Conservation (phyloP, 192 early-diverging fungal genomes). For the Phycomyces nitens region DNA sequence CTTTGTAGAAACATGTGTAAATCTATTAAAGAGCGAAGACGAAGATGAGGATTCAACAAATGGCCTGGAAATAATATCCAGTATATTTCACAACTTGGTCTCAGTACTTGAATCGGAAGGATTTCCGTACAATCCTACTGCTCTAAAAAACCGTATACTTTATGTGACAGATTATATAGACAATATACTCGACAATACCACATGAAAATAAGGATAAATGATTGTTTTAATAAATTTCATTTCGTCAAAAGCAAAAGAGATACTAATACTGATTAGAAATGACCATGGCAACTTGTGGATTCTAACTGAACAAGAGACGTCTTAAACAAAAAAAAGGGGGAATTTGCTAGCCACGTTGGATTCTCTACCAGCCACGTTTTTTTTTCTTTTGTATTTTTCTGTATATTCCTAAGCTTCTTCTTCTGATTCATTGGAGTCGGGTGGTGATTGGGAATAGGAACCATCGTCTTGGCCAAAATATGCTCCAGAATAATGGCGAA, state of each 20-base stretch:
- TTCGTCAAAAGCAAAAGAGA: too few species aligned
- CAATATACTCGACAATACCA: background rate
- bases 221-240: too few species aligned
- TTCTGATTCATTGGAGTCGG: background rate
- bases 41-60: background rate
- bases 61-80: background rate
- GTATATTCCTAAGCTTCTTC: background rate
- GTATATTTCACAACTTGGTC: background rate
- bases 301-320: too few species aligned
- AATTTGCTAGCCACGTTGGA: too few species aligned
- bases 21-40: background rate
- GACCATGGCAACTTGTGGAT: too few species aligned
- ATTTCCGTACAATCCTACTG: conserved; percentile 1
- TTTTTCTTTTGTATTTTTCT: too few species aligned
- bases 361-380: too few species aligned
- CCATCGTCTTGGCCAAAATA: too few species aligned
- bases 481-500: background rate
- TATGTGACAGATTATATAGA: background rate
- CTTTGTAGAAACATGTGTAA: conserved; percentile 7
- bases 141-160: background rate
- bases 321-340: too few species aligned
- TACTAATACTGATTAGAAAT: too few species aligned
- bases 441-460: background rate
- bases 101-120: background rate
- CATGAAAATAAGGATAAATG: too few species aligned